Base-by-base conservation (phyloP, 169 alveolate genomes). In the Eimeria sp. region DNA sequence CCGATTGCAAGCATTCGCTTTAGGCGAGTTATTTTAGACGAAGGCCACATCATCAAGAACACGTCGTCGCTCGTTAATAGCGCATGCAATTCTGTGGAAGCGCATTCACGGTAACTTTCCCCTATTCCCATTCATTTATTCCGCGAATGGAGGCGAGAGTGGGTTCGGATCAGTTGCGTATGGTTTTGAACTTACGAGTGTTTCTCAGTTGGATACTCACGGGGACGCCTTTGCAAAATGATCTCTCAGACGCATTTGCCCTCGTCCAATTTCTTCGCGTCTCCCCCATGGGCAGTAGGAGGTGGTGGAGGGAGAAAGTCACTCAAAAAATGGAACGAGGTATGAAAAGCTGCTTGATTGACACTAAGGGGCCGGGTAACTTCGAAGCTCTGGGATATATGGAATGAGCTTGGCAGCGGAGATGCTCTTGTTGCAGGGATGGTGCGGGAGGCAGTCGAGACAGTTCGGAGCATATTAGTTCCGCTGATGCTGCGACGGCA, bases 211-310 rank as follows among this genome's bases (percentile, higher is more conserved):
- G 99, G 98, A 96, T 98, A 94, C 96, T 98, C 96, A 98, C 99
- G 37, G 99, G 99, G 62, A 98, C 99, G 30, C 99, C 99, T 18
- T 96, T 99, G 62, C 98, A 99, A 93, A 99, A 99, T 97, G 97
- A 98, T 64, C 82, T 99, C 25, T 97, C 97, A 85, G 99, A 99
- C 91, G 97, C 98, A 58, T 99, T 98, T 96, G 97, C 99, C 40
- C 95, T 98, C 60, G 95, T 99, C 23, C 97, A 98, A 89, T 98
- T 98, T 95, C 96, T 99, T 72, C 98, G 98, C 95, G 98, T 98
- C 43, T 98, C 98, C 62, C 99, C 98, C 77, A 96, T 98, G 98
- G 97, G 97, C 66, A 98, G 97, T 37, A 90, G 97, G 80, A 95
- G 95, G 52, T 98, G 98, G 98, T 98, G 98, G 98, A 95, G 95